Evolutionary conservation across 1,139 yeast genomes (phyloP).

Genomic region (Taphrina betulina): DNA sequence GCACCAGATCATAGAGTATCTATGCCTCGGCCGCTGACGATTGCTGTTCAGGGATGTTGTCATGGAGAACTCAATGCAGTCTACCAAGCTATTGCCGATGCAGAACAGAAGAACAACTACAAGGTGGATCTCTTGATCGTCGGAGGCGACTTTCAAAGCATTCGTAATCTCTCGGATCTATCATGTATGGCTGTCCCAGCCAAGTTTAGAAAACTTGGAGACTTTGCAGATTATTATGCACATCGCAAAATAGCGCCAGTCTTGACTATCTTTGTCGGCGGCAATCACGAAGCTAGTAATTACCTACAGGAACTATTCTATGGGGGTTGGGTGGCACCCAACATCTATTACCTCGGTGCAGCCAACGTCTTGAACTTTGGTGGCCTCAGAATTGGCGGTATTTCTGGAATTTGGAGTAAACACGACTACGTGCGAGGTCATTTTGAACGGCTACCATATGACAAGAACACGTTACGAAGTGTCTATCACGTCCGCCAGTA

Average conservation of each 20-base stretch:
- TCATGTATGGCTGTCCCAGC: constrained; percentile 61
- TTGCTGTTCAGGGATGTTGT: constrained; percentile 90
- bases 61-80: constrained; percentile 76
- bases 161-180: constrained; percentile 64
- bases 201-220: constrained; percentile 61
- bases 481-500: constrained; percentile 72
- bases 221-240: constrained; percentile 69
- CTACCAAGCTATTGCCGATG: constrained; percentile 49
- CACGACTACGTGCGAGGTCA: constrained; percentile 40
- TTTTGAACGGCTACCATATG: constrained; percentile 54
- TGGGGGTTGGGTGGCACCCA: constrained; percentile 96
- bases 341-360: constrained; percentile 83
- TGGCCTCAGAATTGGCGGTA: constrained; percentile 74
- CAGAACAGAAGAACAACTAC: constrained; percentile 41
- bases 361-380: constrained; percentile 69
- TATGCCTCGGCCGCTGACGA: constrained; percentile 18
- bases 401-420: constrained; percentile 73
- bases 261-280: constrained; percentile 82
- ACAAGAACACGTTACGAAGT: constrained; percentile 51
- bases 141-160: constrained; percentile 77
- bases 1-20: too few species aligned
- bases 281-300: constrained; percentile 89
- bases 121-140: constrained; percentile 64
- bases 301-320: constrained; percentile 66
- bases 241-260: constrained; percentile 68